phyloP scores from a whole-genome alignment of 352 stramenopile genomes.

The Hyaloperonospora arabidopsidis region DNA sequence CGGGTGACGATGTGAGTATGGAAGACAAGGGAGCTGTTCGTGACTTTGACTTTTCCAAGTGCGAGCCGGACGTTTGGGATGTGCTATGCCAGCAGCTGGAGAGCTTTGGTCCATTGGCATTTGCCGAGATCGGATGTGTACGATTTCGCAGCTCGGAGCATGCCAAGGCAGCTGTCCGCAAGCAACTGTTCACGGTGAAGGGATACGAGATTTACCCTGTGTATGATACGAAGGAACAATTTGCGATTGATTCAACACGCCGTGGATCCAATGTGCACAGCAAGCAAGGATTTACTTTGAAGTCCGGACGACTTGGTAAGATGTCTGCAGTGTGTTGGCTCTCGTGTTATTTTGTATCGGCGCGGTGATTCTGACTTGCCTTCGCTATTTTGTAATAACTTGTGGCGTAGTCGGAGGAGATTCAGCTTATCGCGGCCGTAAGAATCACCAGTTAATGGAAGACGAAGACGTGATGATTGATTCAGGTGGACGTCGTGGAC shows the following conservation, averaged over 20 bases:
- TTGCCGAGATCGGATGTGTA: slow-evolving; percentile 36
- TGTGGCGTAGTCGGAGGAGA: slow-evolving; percentile 25
- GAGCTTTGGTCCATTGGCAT: slow-evolving; percentile 40
- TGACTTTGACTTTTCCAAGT: slow-evolving; percentile 39
- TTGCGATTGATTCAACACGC: slow-evolving; percentile 41
- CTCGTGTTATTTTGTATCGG: slow-evolving; percentile 10
- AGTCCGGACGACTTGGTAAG: slow-evolving; percentile 48
- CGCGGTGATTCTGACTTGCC: slow-evolving; percentile 22
- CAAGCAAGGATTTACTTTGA: slow-evolving; percentile 45
- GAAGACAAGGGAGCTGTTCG: slow-evolving; percentile 38
- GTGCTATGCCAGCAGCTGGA: slow-evolving; percentile 37
- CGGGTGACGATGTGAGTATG: slow-evolving; percentile 22
- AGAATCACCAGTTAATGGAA: slow-evolving; percentile 19
- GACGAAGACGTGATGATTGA: slow-evolving; percentile 20
- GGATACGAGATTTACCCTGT: slow-evolving; percentile 51
- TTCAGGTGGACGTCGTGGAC: slow-evolving; percentile 13
- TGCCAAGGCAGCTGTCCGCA: slow-evolving; percentile 52
- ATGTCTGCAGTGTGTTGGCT: slow-evolving; percentile 17
- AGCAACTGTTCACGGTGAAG: slow-evolving; percentile 38
- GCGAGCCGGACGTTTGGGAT: slow-evolving; percentile 40
- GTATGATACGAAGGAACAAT: slow-evolving; percentile 64
- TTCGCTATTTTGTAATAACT: slow-evolving; percentile 13
- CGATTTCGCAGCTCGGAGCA: slow-evolving; percentile 45
- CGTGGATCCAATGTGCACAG: slow-evolving; percentile 16
- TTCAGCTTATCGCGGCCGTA: slow-evolving; percentile 22